Base-by-base conservation (phyloP, 2,329 filamentous ascomycete genomes). In the Pseudonectria foliicola region DNA sequence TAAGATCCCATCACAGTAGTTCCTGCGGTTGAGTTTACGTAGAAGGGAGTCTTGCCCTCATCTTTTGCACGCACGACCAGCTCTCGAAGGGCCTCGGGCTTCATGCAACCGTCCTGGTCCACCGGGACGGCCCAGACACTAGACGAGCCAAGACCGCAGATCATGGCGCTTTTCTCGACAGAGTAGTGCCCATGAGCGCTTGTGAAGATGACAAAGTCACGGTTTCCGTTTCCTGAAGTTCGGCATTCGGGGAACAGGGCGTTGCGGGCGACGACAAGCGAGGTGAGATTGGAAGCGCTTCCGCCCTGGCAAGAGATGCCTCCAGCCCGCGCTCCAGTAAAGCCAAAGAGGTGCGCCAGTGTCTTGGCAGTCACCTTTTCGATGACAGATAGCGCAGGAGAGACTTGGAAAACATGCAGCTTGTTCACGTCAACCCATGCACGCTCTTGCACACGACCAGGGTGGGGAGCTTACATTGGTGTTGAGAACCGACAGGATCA, bases 21-120 rank as follows among this genome's bases (percentile, higher is more conserved):
- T 13, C 92, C 92, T 1, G 92, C 90, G 1, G 92, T 96, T 6
- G 89, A 85, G 56, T 95, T 96, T 55, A 96, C 85, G 62, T 94
- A 95, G 42, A 98, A 83, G 0, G 92, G 90, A 1, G 84, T 92
- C 54, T 81, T 77, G 24, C 85, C 86, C 32, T 79, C 70, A 0
- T 56, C 50, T 49, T 79, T 78, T 15, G 84, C 80, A 35, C 71
- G 67, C 5, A 66, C 33, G 21, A 95, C 67, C 27, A 80, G 64
- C 2, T 67, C 64, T 15, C 82, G 75, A 8, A 98, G 70, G 12
- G 75, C 75, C 0, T 64, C 54, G 0, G 82, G 70, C 16, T 76
- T 68, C 80, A 96, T 93, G 32, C 76, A 69, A 1, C 90, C 90
- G 10, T 65, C 51, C 1, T 60, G 57, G 56, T 95, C 86, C 14